A percentile compares a stretch with the other conserved stretches of the same genome.
These are phyloP conservation scores for Nicotiana obtusifolia DNA, from an alignment of 257 asterid species.

Conservation along the genomic window DNA sequence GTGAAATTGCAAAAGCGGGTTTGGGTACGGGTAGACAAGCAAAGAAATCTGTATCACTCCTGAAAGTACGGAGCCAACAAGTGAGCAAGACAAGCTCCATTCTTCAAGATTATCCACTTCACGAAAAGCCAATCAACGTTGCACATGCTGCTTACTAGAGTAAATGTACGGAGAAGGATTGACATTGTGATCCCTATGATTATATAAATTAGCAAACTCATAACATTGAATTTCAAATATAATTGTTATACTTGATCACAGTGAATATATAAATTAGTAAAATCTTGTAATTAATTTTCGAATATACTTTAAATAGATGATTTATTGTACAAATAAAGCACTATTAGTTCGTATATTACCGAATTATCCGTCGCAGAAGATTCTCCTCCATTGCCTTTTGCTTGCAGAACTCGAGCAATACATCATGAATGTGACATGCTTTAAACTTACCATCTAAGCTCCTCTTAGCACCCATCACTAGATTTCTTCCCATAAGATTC, in stretches of 20 bases:
- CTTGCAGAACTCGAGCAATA: slow-evolving; percentile 17
- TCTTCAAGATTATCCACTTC: too few relatives aligned
- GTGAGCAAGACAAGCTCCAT: too few relatives aligned
- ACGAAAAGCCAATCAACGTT: too few relatives aligned
- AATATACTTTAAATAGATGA: not conserved
- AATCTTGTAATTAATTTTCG: too few relatives aligned
- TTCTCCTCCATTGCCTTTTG: slow-evolving; percentile 9
- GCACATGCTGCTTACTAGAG: too few relatives aligned
- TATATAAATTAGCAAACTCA: too few relatives aligned
- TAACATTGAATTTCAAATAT: not conserved
- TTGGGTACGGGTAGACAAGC: too few relatives aligned
- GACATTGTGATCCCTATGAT: too few relatives aligned
- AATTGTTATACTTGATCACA: not conserved
- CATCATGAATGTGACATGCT: slow-evolving; percentile 19
- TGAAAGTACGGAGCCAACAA: too few relatives aligned
- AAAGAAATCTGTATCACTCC: too few relatives aligned
- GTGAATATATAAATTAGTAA: too few relatives aligned
- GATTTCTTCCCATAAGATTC: slow-evolving; percentile 18
- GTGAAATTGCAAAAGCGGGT: not conserved
- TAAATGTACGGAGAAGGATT: too few relatives aligned
- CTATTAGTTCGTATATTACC: not conserved
- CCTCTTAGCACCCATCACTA: slow-evolving; percentile 8
- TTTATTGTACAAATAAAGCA: not conserved
- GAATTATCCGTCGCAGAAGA: not conserved
- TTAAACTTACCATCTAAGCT: slow-evolving; percentile 10